Conservation (phyloP, 2,329 filamentous ascomycete species). For the Polytolypa hystricis region DNA sequence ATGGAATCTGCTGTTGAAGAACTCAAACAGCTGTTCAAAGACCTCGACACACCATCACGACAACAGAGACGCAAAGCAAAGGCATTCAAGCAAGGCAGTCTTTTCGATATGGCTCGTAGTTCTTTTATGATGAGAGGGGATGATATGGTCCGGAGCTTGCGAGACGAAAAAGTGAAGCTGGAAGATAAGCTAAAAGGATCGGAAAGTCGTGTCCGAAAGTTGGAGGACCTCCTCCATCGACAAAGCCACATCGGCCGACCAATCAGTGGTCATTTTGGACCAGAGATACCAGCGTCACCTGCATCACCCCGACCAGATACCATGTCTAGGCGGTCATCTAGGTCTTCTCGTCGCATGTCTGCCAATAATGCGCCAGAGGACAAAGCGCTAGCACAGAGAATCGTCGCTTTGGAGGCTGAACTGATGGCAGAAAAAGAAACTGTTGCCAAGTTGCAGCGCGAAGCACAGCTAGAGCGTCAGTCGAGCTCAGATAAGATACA, state of each 20-base stretch:
- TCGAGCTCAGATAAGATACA: conserved; percentile 57
- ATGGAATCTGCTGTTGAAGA: conserved; percentile 59
- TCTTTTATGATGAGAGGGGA: conserved; percentile 79
- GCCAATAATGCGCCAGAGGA: conserved; percentile 50
- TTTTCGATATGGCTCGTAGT: conserved; percentile 85
- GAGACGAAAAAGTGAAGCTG: conserved; percentile 67
- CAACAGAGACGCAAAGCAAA: conserved; percentile 79
- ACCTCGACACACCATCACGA: conserved; percentile 70
- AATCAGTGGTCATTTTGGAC: conserved; percentile 39
- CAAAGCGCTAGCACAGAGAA: conserved; percentile 49
- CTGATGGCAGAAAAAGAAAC: conserved; percentile 62
- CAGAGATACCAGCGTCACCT: conserved; percentile 30
- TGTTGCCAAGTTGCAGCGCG: conserved; percentile 55
- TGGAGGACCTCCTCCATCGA: conserved; percentile 86
- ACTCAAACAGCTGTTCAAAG: conserved; percentile 63
- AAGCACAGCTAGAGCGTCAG: conserved; percentile 51
- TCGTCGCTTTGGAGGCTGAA: conserved; percentile 64
- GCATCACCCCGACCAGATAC: conserved; percentile 31
- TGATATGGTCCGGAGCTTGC: conserved; percentile 64
- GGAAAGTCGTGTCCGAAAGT: conserved; percentile 76
- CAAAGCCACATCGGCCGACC: conserved; percentile 52
- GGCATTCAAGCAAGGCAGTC: conserved; percentile 91
- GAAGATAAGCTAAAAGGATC: conserved; percentile 69
- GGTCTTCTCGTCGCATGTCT: conserved; percentile 51
- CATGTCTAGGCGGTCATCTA: conserved; percentile 47